Conservation (phyloP, 73 alveolate species). For the Durusdinium trenchii region DNA sequence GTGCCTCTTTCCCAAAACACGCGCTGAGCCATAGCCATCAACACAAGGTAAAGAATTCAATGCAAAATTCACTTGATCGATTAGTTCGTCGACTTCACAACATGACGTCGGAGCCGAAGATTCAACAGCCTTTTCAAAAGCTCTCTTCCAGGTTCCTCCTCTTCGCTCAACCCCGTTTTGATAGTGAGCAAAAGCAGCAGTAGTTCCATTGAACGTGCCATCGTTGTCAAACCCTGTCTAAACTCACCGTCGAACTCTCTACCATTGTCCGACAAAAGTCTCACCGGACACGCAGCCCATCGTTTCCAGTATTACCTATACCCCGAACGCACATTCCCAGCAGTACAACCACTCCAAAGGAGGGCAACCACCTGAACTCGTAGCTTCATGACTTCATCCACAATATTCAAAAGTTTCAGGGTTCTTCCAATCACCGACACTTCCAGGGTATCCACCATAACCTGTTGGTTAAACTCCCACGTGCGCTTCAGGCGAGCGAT, state of each 20-base stretch:
- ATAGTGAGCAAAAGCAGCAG: neutral
- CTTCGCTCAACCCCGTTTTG: constrained; percentile 15
- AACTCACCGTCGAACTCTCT: constrained; percentile 22
- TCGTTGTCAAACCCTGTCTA: neutral
- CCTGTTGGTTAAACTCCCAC: constrained; percentile 17
- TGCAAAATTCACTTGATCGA: neutral
- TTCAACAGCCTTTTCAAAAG: neutral
- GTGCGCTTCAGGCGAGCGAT: neutral
- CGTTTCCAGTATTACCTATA: constrained; percentile 18
- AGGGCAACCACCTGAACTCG: constrained; percentile 3
- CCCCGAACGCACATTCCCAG: neutral
- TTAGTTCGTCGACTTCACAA: neutral
- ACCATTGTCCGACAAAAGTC: neutral
- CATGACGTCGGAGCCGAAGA: neutral
- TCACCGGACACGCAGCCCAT: neutral
- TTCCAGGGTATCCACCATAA: constrained; percentile 13
- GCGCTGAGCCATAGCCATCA: neutral
- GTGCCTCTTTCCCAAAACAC: constrained; percentile 2
- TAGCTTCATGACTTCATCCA: constrained; percentile 23
- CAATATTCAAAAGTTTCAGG: neutral
- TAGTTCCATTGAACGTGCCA: neutral
- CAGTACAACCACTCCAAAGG: neutral
- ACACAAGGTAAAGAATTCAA: neutral
- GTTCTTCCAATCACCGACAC: neutral
- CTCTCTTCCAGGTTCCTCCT: neutral